A percentile compares a stretch with the other conserved stretches of the same genome.
Conservation (phyloP, 495 filamentous ascomycete genomes). For the Aspergillus affinis region DNA sequence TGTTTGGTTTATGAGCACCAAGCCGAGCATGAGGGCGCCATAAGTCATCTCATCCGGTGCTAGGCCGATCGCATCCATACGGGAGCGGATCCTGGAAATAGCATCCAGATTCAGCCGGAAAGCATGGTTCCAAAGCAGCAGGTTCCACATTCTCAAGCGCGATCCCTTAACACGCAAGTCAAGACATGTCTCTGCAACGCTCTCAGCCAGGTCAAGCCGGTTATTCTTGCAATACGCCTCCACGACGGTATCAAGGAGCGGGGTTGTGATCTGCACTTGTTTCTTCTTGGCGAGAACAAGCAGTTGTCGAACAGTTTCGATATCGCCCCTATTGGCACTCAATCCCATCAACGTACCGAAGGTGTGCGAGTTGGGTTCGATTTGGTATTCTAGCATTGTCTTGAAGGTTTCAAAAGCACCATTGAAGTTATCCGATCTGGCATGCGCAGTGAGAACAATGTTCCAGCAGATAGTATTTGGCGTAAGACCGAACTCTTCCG, state of each 20-base stretch:
- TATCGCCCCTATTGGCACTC: slow-evolving; percentile 70
- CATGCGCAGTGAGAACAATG: slow-evolving; percentile 70
- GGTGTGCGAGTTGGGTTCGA: slow-evolving; percentile 57
- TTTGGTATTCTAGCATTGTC: slow-evolving; percentile 43
- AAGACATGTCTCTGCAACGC: slow-evolving; percentile 49
- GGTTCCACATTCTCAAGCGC: slow-evolving; percentile 73
- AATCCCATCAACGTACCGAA: slow-evolving; percentile 72
- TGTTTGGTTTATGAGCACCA: slow-evolving; percentile 59
- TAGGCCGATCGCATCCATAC: slow-evolving; percentile 60
- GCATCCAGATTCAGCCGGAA: slow-evolving; percentile 59
- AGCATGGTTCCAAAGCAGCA: slow-evolving; percentile 66
- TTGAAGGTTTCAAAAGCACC: slow-evolving; percentile 61
- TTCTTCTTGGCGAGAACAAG: slow-evolving; percentile 51
- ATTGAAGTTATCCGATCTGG: slow-evolving; percentile 61
- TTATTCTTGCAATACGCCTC: slow-evolving; percentile 68
- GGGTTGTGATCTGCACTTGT: slow-evolving; percentile 39
- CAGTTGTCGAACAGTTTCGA: slow-evolving; percentile 64
- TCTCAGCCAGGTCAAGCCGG: slow-evolving; percentile 58
- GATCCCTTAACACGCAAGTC: slow-evolving; percentile 41
- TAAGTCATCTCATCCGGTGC: slow-evolving; percentile 71
- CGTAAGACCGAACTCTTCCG: slow-evolving; percentile 49
- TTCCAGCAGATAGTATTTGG: slow-evolving; percentile 67
- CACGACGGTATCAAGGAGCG: slow-evolving; percentile 65
- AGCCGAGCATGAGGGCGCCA: slow-evolving; percentile 67
- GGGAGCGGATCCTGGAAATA: slow-evolving; percentile 57